Evolutionary conservation across 768 basidiomycete species (phyloP).

Genomic region (Floccularia luteovirens): DNA sequence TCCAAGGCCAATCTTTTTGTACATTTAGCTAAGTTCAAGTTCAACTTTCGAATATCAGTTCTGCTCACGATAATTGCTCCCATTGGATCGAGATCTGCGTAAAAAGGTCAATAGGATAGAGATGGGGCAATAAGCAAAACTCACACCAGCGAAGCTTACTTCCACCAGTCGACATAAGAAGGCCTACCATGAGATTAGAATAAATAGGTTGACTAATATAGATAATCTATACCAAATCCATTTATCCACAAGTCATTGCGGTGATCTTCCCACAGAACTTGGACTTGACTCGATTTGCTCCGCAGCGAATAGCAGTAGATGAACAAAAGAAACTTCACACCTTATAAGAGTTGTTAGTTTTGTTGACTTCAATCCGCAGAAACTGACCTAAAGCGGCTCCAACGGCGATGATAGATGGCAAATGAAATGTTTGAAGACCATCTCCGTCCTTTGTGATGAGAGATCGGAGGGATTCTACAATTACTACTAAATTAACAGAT

Average conservation of each 20-base stretch:
- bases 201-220: neutral
- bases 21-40: neutral
- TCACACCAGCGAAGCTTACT: conserved; percentile 78
- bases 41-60: conserved; percentile 5
- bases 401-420: conserved; percentile 81
- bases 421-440: conserved; percentile 57
- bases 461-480: conserved; percentile 80
- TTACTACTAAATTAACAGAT: conserved; percentile 84
- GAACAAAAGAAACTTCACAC: conserved; percentile 82
- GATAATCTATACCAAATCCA: conserved; percentile 46
- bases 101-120: neutral
- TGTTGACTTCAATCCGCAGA: too few relatives aligned
- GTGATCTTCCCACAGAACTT: conserved; percentile 95
- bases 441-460: conserved; percentile 49
- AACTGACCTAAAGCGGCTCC: conserved; percentile 67
- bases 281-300: conserved; percentile 82
- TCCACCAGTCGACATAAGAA: conserved; percentile 79
- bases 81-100: conserved; percentile 64
- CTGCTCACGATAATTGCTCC: conserved; percentile 65
- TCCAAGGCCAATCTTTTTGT: conserved; percentile 60
- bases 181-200: conserved; percentile 34
- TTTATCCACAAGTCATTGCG: conserved; percentile 90
- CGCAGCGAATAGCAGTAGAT: conserved; percentile 79
- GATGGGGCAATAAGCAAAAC: conserved; percentile 19
- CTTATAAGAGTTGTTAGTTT: conserved; percentile 34